These are phyloP conservation scores for Penicillium diatomitis DNA, from an alignment of 495 filamentous ascomycete genomes.

Conservation along the genomic window DNA sequence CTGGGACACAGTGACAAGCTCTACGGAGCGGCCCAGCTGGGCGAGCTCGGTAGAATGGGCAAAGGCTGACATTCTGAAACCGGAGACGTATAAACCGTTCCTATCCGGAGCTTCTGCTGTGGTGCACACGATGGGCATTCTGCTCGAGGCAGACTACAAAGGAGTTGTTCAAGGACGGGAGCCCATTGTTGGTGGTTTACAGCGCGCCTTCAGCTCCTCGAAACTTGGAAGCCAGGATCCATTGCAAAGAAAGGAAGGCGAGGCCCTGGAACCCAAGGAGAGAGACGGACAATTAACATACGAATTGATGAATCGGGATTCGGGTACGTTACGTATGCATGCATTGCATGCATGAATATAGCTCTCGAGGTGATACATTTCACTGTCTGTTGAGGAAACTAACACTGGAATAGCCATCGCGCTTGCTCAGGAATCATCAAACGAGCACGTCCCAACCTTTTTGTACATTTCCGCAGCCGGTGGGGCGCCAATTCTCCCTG, in stretches of 20 bases:
- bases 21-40: conserved; percentile 67
- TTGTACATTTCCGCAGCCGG: conserved; percentile 82
- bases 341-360: background rate
- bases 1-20: conserved; percentile 73
- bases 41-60: conserved; percentile 75
- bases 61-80: conserved; percentile 75
- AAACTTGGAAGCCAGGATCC: conserved; percentile 62
- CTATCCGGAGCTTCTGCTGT: conserved; percentile 71
- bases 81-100: conserved; percentile 62
- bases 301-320: conserved; percentile 95
- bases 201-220: conserved; percentile 61
- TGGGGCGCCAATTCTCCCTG: conserved; percentile 73
- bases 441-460: conserved; percentile 57
- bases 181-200: conserved; percentile 62
- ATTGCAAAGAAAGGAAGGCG: conserved; percentile 44
- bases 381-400: background rate
- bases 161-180: conserved; percentile 75
- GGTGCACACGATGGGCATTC: conserved; percentile 87
- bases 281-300: conserved; percentile 75
- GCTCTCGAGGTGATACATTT: too few relatives aligned
- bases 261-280: conserved; percentile 54
- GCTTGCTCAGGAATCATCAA: conserved; percentile 70
- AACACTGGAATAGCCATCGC: conserved; percentile 44
- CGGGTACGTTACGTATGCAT: conserved; percentile 34
- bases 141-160: conserved; percentile 98